These are phyloP conservation scores for Mortierella sp. DNA, from an alignment of 371 early-diverging fungal species.

Conservation along the genomic window DNA sequence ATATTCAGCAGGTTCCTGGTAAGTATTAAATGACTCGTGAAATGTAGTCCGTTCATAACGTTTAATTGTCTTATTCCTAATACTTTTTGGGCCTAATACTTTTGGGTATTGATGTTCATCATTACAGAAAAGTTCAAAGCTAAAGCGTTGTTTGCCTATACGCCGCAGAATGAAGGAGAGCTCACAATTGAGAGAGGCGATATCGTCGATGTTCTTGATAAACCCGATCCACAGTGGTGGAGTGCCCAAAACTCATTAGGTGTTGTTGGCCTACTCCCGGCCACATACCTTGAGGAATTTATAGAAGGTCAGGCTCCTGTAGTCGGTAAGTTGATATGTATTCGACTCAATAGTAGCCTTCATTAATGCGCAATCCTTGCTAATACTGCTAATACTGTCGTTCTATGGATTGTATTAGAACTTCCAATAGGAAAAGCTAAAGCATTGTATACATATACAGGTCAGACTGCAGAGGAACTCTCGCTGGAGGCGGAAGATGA, in stretches of 20 bases:
- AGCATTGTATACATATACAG: constrained; percentile 63
- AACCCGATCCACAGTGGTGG: constrained; percentile 76
- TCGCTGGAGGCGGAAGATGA: constrained; percentile 62
- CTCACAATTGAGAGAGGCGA: constrained; percentile 65
- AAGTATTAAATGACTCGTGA: neutral
- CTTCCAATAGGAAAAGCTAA: constrained; percentile 44
- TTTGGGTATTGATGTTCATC: neutral
- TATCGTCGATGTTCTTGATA: constrained; percentile 64
- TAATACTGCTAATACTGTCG: neutral
- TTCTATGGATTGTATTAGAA: constrained; percentile 10
- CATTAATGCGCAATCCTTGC: too few species aligned
- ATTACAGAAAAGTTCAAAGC: constrained; percentile 42
- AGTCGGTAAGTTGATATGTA: constrained; percentile 25
- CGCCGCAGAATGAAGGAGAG: constrained; percentile 59
- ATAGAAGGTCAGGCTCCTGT: constrained; percentile 29
- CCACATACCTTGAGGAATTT: constrained; percentile 66
- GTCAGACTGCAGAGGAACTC: constrained; percentile 62
- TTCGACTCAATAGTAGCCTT: neutral
- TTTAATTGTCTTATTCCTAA: neutral
- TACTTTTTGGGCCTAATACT: neutral
- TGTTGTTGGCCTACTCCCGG: constrained; percentile 65
- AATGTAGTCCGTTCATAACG: neutral
- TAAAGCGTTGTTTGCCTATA: constrained; percentile 36
- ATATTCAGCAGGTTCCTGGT: constrained; percentile 46
- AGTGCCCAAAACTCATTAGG: constrained; percentile 64